Percentiles rank a stretch among this genome's conserved stretches.
Evolutionary conservation across 1,284 basidiomycete species (phyloP).

Genomic region (Hymenochaete sp.): DNA sequence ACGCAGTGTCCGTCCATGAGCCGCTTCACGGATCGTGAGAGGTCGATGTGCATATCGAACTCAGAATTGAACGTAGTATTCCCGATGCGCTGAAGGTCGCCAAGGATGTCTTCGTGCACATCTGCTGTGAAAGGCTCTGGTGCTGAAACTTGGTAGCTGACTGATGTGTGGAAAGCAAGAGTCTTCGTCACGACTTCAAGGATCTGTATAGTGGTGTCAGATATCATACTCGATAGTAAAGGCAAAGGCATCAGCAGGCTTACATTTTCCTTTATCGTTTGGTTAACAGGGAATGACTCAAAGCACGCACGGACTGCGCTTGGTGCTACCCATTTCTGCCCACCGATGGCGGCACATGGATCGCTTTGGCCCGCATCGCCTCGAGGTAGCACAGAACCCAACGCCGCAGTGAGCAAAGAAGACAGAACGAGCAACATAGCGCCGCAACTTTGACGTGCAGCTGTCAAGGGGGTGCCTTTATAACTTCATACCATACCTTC

Average conservation of each 20-base stretch:
- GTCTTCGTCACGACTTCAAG: constrained; percentile 52
- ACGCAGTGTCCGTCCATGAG: constrained; percentile 52
- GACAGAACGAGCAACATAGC: too few species aligned
- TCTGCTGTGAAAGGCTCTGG: constrained; percentile 45
- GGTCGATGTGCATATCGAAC: constrained; percentile 45
- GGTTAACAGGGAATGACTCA: constrained; percentile 36
- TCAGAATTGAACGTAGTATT: constrained; percentile 38
- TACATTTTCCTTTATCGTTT: constrained; percentile 40
- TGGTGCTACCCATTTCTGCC: constrained; percentile 45
- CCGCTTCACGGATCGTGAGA: constrained; percentile 45
- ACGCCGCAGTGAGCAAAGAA: too few species aligned
- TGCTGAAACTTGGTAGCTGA: constrained; percentile 47
- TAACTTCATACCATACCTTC: too few species aligned
- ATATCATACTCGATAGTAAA: neutral
- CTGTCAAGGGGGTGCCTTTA: too few species aligned
- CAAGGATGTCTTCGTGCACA: constrained; percentile 46
- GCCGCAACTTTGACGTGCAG: too few species aligned
- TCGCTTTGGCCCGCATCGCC: too few species aligned
- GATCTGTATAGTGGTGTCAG: constrained; percentile 30
- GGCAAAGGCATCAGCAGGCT: constrained; percentile 15
- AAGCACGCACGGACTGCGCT: constrained; percentile 42
- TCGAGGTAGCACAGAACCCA: too few species aligned
- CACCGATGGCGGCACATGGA: constrained; percentile 42
- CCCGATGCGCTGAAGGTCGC: constrained; percentile 42
- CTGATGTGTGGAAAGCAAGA: constrained; percentile 50